A percentile compares a stretch with the other conserved stretches of the same genome.
These are phyloP conservation scores for Albatrellus sp. DNA, from an alignment of 1,284 basidiomycete species.

Conservation along the genomic window DNA sequence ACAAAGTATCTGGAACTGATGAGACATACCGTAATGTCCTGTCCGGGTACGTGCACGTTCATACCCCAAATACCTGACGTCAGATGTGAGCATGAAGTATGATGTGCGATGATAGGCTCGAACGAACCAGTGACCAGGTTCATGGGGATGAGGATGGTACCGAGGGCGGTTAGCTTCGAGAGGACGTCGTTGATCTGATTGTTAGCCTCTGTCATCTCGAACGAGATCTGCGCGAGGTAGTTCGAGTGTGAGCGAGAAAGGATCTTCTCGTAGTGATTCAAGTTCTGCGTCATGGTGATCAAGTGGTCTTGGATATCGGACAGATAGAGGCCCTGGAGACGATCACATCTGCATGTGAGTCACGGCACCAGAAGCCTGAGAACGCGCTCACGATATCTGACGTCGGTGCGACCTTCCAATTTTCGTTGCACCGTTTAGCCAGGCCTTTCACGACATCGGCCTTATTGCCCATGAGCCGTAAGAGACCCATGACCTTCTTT, in stretches of 20 bases:
- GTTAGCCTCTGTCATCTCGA: slow-evolving; percentile 99
- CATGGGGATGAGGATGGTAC: slow-evolving; percentile 96
- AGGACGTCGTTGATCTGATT: slow-evolving; percentile 99
- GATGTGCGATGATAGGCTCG: slow-evolving; percentile 11
- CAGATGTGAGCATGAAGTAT: slow-evolving; percentile 6
- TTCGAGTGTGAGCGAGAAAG: slow-evolving; percentile 98
- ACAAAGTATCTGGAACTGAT: slow-evolving; percentile 12
- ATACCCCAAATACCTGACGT: slow-evolving; percentile 71
- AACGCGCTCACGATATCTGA: slow-evolving; percentile 75
- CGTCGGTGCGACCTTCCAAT: slow-evolving; percentile 97
- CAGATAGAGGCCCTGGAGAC: slow-evolving; percentile 72
- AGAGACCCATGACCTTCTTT: slow-evolving; percentile 98
- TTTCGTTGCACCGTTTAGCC: slow-evolving; percentile 97
- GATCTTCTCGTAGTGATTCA: slow-evolving; percentile 99
- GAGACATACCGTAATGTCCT: slow-evolving; percentile 37
- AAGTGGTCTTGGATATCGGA: slow-evolving; percentile 97
- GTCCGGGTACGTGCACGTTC: slow-evolving; percentile 88
- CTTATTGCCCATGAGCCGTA: slow-evolving; percentile 97
- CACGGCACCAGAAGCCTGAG: not conserved
- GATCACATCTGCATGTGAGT: not conserved
- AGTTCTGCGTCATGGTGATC: slow-evolving; percentile 99
- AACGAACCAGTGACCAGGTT: slow-evolving; percentile 79
- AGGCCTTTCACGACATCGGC: slow-evolving; percentile 99
- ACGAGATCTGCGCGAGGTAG: slow-evolving; percentile 95
- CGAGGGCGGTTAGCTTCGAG: slow-evolving; percentile 95